phyloP scores from a whole-genome alignment of 495 filamentous ascomycete species.

The Penicillium cinerascens region DNA sequence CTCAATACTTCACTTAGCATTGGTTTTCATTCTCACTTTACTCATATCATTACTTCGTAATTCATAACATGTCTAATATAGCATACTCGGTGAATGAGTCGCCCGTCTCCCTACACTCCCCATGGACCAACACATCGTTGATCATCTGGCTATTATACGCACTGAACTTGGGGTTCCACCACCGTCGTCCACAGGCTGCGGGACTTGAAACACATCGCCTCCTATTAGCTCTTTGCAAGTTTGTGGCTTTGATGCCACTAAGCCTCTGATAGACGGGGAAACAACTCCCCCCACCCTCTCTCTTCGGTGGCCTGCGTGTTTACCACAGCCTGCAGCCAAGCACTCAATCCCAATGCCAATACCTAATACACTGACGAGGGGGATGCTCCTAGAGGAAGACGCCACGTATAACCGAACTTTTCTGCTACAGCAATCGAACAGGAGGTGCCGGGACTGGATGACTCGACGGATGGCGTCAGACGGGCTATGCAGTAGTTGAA shows the following conservation, averaged over 20 bases:
- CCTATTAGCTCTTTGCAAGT: constrained; percentile 16
- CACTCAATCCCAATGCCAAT: constrained; percentile 19
- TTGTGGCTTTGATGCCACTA: constrained; percentile 8
- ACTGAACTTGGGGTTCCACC: constrained; percentile 27
- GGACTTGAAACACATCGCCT: constrained; percentile 18
- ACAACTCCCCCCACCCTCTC: too few relatives aligned
- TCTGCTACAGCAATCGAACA: too few relatives aligned
- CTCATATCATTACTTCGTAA: not conserved
- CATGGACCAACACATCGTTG: constrained; percentile 20
- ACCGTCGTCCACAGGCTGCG: constrained; percentile 24
- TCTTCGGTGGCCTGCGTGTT: constrained; percentile 24
- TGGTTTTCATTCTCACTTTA: not conserved
- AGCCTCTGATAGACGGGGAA: not conserved
- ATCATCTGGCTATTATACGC: constrained; percentile 31
- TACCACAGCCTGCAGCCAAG: constrained; percentile 19
- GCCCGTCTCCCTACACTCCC: constrained; percentile 4
- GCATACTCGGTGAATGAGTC: too few relatives aligned
- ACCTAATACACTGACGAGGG: too few relatives aligned
- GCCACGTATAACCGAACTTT: too few relatives aligned
- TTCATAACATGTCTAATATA: too few relatives aligned
- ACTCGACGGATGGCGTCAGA: too few relatives aligned
- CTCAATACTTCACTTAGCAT: not conserved
- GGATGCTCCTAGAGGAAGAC: too few relatives aligned
- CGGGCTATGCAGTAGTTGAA: too few relatives aligned
- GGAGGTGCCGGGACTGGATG: too few relatives aligned